Conservation (phyloP, 2,329 filamentous ascomycete species). For the Hymenoscyphus fraxineus region DNA sequence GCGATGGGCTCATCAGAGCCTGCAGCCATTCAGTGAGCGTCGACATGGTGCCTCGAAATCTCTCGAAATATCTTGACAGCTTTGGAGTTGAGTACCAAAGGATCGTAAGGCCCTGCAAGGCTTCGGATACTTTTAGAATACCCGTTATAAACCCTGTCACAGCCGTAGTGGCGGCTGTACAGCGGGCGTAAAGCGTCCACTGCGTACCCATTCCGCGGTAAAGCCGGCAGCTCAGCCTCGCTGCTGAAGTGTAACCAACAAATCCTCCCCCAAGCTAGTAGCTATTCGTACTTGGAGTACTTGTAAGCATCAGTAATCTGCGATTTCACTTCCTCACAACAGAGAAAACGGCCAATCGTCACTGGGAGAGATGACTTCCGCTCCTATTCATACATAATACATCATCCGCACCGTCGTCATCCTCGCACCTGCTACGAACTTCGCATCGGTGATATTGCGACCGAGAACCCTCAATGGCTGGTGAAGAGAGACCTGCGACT, state of each 20-base stretch:
- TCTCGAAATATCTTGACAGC: neutral
- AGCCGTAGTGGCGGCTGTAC: too few species aligned
- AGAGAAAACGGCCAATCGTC: neutral
- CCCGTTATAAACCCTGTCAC: neutral
- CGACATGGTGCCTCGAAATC: slow-evolving; percentile 19
- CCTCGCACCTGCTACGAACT: neutral
- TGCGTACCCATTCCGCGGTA: neutral
- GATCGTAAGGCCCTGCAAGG: slow-evolving; percentile 9
- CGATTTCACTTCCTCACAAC: neutral
- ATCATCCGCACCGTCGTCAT: neutral
- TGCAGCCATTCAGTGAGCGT: slow-evolving; percentile 40
- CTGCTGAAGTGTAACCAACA: neutral
- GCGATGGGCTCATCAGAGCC: slow-evolving; percentile 56
- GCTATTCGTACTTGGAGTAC: too few species aligned
- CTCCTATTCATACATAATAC: neutral
- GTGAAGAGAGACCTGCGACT: slow-evolving; percentile 18
- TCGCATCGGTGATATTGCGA: slow-evolving; percentile 6
- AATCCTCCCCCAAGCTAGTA: neutral
- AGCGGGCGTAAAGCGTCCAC: neutral
- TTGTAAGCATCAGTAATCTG: slow-evolving; percentile 10
- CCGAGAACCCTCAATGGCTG: slow-evolving; percentile 23
- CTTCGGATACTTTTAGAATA: slow-evolving; percentile 7
- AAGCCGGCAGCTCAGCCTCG: slow-evolving; percentile 17
- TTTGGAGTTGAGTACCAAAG: neutral
- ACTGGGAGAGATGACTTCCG: neutral